Percentiles rank a stretch among this genome's conserved stretches.
These are phyloP conservation scores for Colletotrichum falcatum DNA, from an alignment of 2,329 filamentous ascomycete species.

Conservation along the genomic window DNA sequence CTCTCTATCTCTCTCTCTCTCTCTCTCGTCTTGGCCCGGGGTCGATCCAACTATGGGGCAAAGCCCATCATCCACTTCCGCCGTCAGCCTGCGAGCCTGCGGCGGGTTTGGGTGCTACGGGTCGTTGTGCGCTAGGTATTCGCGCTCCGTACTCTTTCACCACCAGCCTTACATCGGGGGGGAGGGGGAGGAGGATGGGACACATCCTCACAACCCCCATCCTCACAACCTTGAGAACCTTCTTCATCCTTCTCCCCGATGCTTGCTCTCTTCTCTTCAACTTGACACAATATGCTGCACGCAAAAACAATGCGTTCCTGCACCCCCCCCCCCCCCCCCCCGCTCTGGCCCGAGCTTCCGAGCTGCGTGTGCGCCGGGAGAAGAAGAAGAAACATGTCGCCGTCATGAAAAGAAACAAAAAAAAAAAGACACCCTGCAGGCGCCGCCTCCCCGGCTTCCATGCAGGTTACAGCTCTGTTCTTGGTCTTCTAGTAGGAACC, in stretches of 20 bases:
- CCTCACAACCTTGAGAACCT: neutral
- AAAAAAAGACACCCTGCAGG: too few relatives aligned
- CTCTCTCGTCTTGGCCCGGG: neutral
- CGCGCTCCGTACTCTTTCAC: slow-evolving; percentile 11
- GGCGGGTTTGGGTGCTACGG: too few relatives aligned
- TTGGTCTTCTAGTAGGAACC: neutral
- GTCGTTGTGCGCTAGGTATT: too few relatives aligned
- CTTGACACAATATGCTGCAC: neutral
- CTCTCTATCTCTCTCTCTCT: neutral
- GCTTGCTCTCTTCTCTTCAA: neutral
- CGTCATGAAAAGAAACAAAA: neutral
- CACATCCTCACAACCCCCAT: too few relatives aligned
- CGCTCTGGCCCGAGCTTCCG: neutral
- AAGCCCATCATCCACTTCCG: slow-evolving; percentile 14
- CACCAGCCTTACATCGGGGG: slow-evolving; percentile 28
- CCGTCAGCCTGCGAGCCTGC: slow-evolving; percentile 7
- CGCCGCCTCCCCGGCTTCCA: neutral
- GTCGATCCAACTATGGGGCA: too few relatives aligned
- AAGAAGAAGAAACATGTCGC: slow-evolving; percentile 7
- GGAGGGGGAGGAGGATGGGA: slow-evolving; percentile 9
- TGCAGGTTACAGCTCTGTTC: neutral
- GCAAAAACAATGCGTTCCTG: neutral
- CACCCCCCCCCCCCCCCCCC: too few relatives aligned
- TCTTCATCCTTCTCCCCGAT: neutral
- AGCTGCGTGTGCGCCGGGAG: neutral